A percentile compares a stretch with the other conserved stretches of the same genome.
phyloP scores from a whole-genome alignment of 352 stramenopile genomes.

The Phytophthora pluvialis region DNA sequence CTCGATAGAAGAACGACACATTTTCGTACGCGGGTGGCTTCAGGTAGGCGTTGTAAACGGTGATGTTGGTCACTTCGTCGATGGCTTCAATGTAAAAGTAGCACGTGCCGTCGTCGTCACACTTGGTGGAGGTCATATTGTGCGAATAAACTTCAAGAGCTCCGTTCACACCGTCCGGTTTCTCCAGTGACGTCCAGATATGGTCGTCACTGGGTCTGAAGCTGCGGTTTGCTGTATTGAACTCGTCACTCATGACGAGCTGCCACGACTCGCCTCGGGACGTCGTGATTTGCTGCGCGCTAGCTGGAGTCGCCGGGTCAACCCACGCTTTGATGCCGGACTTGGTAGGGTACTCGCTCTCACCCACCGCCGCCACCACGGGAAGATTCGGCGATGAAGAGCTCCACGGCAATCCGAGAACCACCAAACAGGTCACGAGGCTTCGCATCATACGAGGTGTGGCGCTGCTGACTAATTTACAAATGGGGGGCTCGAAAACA shows the following conservation, averaged over 20 bases:
- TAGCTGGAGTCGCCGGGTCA: constrained; percentile 49
- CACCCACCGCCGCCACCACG: not conserved
- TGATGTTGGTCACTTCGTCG: constrained; percentile 48
- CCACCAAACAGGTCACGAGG: not conserved
- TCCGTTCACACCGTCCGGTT: constrained; percentile 92
- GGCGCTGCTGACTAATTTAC: constrained; percentile 8
- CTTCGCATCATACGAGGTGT: constrained; percentile 1
- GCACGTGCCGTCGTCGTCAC: constrained; percentile 53
- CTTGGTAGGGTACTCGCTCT: constrained; percentile 45
- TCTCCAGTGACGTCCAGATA: constrained; percentile 93
- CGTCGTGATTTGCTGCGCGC: constrained; percentile 39
- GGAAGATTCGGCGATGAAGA: not conserved
- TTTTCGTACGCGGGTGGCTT: constrained; percentile 52
- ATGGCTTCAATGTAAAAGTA: constrained; percentile 68
- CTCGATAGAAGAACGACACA: constrained; percentile 50
- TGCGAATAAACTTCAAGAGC: constrained; percentile 94
- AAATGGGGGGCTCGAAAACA: constrained; percentile 5
- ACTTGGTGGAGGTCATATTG: constrained; percentile 77
- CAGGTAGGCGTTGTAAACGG: constrained; percentile 68
- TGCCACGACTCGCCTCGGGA: constrained; percentile 52
- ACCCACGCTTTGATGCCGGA: constrained; percentile 56
- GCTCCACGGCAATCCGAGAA: not conserved
- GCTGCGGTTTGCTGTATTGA: constrained; percentile 81
- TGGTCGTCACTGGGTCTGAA: constrained; percentile 93
- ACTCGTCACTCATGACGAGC: constrained; percentile 94